These are phyloP conservation scores for Gossypium ekmanianum DNA, from an alignment of 345 rosid genomes.

Conservation along the genomic window DNA sequence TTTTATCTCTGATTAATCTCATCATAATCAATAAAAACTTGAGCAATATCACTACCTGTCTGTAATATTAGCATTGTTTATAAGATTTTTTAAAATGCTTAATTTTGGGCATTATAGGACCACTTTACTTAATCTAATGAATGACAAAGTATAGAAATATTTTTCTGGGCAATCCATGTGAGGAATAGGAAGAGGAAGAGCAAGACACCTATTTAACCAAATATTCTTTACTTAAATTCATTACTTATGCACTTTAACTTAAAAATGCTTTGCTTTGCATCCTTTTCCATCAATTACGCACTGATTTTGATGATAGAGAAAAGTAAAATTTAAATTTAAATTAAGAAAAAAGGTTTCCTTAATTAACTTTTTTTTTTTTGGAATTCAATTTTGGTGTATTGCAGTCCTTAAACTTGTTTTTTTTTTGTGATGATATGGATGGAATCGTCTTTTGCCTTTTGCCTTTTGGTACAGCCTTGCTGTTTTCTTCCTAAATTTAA, in stretches of 20 bases:
- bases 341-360: too few species aligned
- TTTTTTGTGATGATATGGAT: background rate
- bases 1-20: background rate
- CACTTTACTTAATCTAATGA: background rate
- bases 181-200: background rate
- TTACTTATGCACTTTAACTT: background rate
- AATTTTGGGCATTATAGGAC: background rate
- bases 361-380: too few species aligned
- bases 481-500: background rate
- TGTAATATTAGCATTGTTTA: background rate
- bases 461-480: background rate
- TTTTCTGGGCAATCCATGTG: background rate
- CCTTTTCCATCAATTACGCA: background rate
- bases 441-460: background rate
- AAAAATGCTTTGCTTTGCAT: background rate
- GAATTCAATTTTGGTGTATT: background rate
- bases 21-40: too few species aligned
- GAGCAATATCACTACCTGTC: too few species aligned
- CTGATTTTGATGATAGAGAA: too few species aligned
- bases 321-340: too few species aligned
- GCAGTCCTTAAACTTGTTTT: background rate
- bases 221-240: background rate
- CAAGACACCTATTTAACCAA: background rate
- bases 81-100: too few species aligned
- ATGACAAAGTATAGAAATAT: background rate